Percentiles rank a stretch among this genome's conserved stretches.
These are phyloP conservation scores for Diplosphaera chodatii DNA, from an alignment of 139 green algal species.

Conservation along the genomic window DNA sequence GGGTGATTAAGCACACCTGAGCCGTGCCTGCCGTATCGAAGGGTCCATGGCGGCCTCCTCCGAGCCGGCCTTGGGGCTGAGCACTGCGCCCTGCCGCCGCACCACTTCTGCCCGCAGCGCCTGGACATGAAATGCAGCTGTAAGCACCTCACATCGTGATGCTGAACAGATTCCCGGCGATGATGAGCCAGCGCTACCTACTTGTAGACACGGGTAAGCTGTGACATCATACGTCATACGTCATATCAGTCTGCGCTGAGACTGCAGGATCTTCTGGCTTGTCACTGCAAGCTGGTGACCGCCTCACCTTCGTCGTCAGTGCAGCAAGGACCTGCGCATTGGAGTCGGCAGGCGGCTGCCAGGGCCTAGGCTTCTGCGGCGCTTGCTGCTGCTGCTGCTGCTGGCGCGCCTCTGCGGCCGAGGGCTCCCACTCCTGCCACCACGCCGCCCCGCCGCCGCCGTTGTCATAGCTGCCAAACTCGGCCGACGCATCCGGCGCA, in stretches of 20 bases:
- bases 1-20: neutral
- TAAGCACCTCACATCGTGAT: neutral
- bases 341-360: neutral
- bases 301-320: too few species aligned
- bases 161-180: too few species aligned
- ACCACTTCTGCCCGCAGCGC: conserved; percentile 14
- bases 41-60: neutral
- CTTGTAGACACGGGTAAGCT: too few species aligned
- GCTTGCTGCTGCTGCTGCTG: neutral
- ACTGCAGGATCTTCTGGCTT: too few species aligned
- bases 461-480: neutral
- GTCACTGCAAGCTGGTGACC: too few species aligned
- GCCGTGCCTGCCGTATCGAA: neutral
- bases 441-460: neutral
- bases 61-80: conserved; percentile 7
- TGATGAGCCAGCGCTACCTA: too few species aligned
- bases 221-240: too few species aligned
- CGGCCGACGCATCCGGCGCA: neutral
- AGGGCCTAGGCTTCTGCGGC: neutral
- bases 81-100: conserved; percentile 8
- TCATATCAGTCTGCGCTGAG: too few species aligned
- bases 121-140: neutral
- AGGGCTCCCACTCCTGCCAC: neutral
- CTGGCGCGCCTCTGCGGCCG: neutral
- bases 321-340: neutral